Evolutionary conservation across 1,284 basidiomycete genomes (phyloP).

Genomic region (Apiotrichum gamsii): DNA sequence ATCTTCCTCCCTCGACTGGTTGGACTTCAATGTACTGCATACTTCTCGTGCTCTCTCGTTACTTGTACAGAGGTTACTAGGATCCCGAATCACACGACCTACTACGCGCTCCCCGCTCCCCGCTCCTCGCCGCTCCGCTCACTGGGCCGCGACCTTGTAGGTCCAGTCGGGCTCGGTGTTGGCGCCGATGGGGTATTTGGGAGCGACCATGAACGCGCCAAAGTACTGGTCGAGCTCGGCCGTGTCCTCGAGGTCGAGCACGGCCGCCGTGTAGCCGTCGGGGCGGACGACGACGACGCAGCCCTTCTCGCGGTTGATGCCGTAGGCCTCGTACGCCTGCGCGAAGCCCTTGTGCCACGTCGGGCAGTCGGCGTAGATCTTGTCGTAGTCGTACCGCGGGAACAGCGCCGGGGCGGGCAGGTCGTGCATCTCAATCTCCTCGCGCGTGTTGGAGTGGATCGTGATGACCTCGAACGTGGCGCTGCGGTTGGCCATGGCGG

Average conservation of each 20-base stretch:
- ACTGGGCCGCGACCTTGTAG: slow-evolving; percentile 7
- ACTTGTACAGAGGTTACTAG: no score
- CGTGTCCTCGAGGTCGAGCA: slow-evolving; percentile 22
- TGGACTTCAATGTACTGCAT: no score
- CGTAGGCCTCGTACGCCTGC: slow-evolving; percentile 22
- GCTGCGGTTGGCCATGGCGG: slow-evolving; percentile 7
- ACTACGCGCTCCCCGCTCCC: no score
- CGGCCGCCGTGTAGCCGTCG: slow-evolving; percentile 27
- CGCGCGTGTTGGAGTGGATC: slow-evolving; percentile 19
- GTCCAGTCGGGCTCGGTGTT: slow-evolving; percentile 14
- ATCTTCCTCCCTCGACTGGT: no score
- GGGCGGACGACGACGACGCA: slow-evolving; percentile 31
- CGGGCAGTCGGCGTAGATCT: slow-evolving; percentile 17
- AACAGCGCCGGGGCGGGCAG: slow-evolving; percentile 12
- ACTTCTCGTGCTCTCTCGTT: no score
- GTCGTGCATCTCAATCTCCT: slow-evolving; percentile 20
- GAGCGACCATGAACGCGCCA: slow-evolving; percentile 5
- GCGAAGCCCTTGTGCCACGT: slow-evolving; percentile 16
- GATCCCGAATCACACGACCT: no score
- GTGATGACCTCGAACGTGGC: slow-evolving; percentile 22
- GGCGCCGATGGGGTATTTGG: slow-evolving; percentile 10
- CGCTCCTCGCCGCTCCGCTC: no score
- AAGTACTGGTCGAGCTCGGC: slow-evolving; percentile 13
- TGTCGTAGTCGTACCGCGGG: slow-evolving; percentile 15
- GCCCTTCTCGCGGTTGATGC: slow-evolving; percentile 24